Base-by-base conservation (phyloP, 2,329 filamentous ascomycete species). In the Penicillium sp. region DNA sequence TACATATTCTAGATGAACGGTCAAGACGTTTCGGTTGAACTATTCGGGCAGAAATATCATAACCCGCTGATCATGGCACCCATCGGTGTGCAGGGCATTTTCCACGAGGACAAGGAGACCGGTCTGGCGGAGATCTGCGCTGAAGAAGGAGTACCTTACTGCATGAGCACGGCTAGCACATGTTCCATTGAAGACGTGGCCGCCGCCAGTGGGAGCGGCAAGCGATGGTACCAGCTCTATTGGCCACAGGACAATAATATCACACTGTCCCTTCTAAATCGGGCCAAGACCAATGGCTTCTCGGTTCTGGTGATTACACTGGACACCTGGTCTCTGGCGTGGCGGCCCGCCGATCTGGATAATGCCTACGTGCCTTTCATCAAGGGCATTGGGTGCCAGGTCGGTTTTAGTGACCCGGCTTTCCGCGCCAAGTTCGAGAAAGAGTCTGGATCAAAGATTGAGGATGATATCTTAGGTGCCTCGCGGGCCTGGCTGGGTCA, bases 151-250 rank as follows among this genome's bases (percentile, higher is more conserved):
- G 73, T 89, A 0, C 85, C 86, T 0, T 87, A 82, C 64, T 81
- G 81, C 42, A 70, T 87, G 40, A 83, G 78, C 50, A 87, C 85
- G 1, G 84, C 85, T 1, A 76, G 80, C 3, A 77, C 77, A 2
- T 74, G 76, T 26, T 77, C 77, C 0, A 84, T 88, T 47, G 84
- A 87, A 61, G 78, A 87, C 40, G 77, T 87, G 0, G 82, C 81
- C 0, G 59, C 71, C 6, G 80, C 80, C 0, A 80, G 76, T 41
- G 77, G 77, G 0, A 67, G 77, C 4, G 79, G 79, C 0, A 72
- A 76, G 26, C 71, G 83, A 9, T 89, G 84, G 83, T 89, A 77
- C 62, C 86, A 89, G 61, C 75, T 89, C 0, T 89, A 89, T 69
- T 88, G 84, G 82, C 85, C 85, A 0, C 68, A 74, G 16, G 77